A percentile compares a stretch with the other conserved stretches of the same genome.
phyloP scores from a whole-genome alignment of 2,329 filamentous ascomycete species.

The Periconia sp. region DNA sequence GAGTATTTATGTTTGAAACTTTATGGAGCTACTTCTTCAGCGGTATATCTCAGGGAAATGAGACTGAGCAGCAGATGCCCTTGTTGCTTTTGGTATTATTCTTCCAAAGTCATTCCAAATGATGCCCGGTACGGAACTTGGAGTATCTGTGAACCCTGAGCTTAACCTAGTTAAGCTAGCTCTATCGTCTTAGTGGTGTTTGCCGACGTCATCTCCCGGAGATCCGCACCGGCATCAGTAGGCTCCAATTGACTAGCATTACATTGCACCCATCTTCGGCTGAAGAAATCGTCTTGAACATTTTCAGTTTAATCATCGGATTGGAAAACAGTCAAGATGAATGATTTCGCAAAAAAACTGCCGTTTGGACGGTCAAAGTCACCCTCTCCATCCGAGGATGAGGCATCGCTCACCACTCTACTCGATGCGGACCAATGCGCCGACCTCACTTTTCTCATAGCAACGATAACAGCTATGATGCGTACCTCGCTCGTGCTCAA shows the following conservation, averaged over 20 bases:
- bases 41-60: too few species aligned
- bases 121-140: neutral
- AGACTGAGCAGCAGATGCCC: too few species aligned
- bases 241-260: neutral
- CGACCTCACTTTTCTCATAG: conserved; percentile 51
- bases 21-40: too few species aligned
- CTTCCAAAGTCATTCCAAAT: neutral
- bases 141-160: neutral
- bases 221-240: neutral
- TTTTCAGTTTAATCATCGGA: too few species aligned
- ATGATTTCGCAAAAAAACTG: conserved; percentile 34
- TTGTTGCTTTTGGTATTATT: too few species aligned
- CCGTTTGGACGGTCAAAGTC: conserved; percentile 37
- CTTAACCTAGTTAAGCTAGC: neutral
- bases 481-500: conserved; percentile 47
- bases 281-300: too few species aligned
- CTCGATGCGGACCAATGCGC: conserved; percentile 49
- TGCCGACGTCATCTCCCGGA: neutral
- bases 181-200: neutral
- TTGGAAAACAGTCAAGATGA: conserved; percentile 5
- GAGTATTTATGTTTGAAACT: too few species aligned
- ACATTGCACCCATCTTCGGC: neutral
- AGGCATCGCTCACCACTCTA: conserved; percentile 48
- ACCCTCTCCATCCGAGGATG: conserved; percentile 24
- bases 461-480: conserved; percentile 52